Percentiles rank a stretch among this genome's conserved stretches.
phyloP scores from a whole-genome alignment of 1,139 yeast genomes.

The Hansenula sp. region DNA sequence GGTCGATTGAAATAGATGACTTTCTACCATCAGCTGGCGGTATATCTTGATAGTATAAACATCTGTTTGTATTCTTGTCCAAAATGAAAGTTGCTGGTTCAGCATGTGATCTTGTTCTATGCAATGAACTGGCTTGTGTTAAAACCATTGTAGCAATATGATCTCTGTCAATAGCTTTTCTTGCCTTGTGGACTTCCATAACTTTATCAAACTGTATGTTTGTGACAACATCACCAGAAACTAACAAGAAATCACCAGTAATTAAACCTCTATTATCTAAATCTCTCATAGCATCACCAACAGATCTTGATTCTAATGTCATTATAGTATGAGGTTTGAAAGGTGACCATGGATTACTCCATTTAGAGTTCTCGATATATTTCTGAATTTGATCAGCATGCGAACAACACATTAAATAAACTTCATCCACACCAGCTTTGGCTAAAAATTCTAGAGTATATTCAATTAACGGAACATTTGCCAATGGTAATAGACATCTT shows the following conservation, averaged over 20 bases:
- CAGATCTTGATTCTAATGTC: conserved; percentile 86
- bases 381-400: conserved; percentile 86
- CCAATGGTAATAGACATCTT: conserved; percentile 84
- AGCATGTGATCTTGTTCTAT: conserved; percentile 71
- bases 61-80: conserved; percentile 67
- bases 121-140: conserved; percentile 80
- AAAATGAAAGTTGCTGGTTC: conserved; percentile 85
- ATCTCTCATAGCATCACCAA: conserved; percentile 97
- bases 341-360: conserved; percentile 73
- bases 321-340: conserved; percentile 73
- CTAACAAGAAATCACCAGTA: conserved; percentile 81
- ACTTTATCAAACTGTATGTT: conserved; percentile 78
- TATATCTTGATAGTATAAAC: conserved; percentile 77
- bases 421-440: conserved; percentile 85
- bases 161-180: conserved; percentile 74
- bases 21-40: conserved; percentile 55
- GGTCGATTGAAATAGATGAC: conserved; percentile 65
- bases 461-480: conserved; percentile 89
- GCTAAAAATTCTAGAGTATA: conserved; percentile 94
- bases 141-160: conserved; percentile 93
- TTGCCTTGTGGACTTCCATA: conserved; percentile 66
- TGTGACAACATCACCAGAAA: conserved; percentile 92
- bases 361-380: conserved; percentile 78
- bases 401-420: conserved; percentile 80
- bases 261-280: conserved; percentile 86